Evolutionary conservation across 192 early-diverging fungal species (phyloP).

Genomic region (Glomus cerebriforme): DNA sequence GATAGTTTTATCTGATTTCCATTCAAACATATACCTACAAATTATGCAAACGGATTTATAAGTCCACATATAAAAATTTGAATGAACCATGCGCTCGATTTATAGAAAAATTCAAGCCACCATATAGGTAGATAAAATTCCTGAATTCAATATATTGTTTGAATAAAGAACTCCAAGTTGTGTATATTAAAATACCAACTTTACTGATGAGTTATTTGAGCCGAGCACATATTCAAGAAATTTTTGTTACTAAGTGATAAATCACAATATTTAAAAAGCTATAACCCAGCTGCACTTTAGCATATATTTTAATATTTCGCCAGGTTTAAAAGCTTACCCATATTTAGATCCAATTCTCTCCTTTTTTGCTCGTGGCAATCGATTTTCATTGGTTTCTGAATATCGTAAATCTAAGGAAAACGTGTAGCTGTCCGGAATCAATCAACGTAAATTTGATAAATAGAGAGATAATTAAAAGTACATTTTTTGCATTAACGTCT

Average conservation of each 20-base stretch:
- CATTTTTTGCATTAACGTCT: background rate
- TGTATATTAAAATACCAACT: background rate
- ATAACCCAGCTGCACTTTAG: background rate
- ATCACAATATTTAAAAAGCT: background rate
- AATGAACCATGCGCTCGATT: no score
- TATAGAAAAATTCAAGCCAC: no score
- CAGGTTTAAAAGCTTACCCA: background rate
- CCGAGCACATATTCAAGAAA: slow-evolving; percentile 7
- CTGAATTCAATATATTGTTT: no score
- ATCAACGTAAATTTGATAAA: slow-evolving; percentile 10
- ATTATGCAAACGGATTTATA: no score
- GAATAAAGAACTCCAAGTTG: no score
- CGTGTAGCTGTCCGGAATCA: background rate
- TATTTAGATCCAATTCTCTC: background rate
- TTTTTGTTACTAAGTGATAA: background rate
- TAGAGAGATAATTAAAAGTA: background rate
- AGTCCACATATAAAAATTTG: no score
- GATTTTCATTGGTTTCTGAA: slow-evolving; percentile 6
- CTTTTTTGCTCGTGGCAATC: no score
- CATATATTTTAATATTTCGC: background rate
- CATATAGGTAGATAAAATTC: no score
- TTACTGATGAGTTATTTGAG: background rate
- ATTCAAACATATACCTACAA: no score
- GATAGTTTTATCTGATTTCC: no score
- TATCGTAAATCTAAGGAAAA: slow-evolving; percentile 14